phyloP scores from a whole-genome alignment of 192 early-diverging fungal genomes.

The Jimgerdemannia flammicorona region DNA sequence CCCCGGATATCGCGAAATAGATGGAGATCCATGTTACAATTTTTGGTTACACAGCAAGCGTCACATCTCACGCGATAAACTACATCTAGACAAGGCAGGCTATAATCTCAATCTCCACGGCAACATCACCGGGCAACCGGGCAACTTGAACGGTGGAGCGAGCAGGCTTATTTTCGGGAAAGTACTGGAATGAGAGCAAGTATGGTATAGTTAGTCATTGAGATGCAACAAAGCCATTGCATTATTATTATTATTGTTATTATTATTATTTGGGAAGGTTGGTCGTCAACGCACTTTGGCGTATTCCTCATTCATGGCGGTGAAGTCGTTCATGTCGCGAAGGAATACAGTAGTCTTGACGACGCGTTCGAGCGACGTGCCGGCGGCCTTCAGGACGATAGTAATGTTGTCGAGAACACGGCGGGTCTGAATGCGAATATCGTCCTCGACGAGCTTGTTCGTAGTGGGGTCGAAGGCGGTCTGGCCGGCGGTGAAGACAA shows the following conservation, averaged over 20 bases:
- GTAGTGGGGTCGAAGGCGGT: constrained; percentile 8
- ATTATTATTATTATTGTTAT: no score
- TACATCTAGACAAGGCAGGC: constrained; percentile 52
- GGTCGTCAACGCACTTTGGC: constrained; percentile 43
- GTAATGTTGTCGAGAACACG: constrained; percentile 81
- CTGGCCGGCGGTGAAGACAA: constrained; percentile 12
- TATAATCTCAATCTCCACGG: constrained; percentile 93
- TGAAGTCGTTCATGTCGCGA: constrained; percentile 90
- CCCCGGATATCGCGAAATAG: no score
- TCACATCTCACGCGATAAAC: no score
- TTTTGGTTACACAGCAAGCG: no score
- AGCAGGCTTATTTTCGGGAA: constrained; percentile 63
- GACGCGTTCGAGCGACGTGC: constrained; percentile 77
- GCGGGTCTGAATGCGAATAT: constrained; percentile 22
- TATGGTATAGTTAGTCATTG: constrained; percentile 3
- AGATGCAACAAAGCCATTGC: background rate
- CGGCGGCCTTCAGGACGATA: constrained; percentile 78
- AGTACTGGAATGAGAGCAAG: constrained; percentile 32
- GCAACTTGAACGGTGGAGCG: constrained; percentile 86
- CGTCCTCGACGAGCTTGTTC: constrained; percentile 3
- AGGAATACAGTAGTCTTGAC: constrained; percentile 98
- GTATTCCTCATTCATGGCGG: constrained; percentile 87
- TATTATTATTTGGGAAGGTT: no score
- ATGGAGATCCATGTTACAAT: no score
- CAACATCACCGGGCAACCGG: constrained; percentile 83